These are phyloP conservation scores for Verticillium klebahnii DNA, from an alignment of 2,329 filamentous ascomycete genomes.

Conservation along the genomic window DNA sequence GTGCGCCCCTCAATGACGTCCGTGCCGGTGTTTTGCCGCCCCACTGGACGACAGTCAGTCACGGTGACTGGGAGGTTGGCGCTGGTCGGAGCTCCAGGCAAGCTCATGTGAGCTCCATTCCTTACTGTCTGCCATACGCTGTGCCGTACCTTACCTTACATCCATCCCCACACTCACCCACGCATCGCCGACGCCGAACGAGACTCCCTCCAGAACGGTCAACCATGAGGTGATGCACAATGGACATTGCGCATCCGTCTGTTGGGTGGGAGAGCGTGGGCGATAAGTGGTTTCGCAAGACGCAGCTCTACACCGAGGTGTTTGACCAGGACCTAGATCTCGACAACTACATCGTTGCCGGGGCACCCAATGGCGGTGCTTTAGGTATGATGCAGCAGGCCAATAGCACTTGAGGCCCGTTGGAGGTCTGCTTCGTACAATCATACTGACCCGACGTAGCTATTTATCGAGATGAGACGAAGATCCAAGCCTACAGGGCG, in stretches of 20 bases:
- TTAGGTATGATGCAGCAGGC: constrained; percentile 59
- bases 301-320: constrained; percentile 85
- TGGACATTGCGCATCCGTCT: constrained; percentile 63
- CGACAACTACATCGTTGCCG: constrained; percentile 87
- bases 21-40: constrained; percentile 9
- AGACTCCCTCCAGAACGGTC: background rate
- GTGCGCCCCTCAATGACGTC: constrained; percentile 9
- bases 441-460: constrained; percentile 46
- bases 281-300: constrained; percentile 92
- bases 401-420: background rate
- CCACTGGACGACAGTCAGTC: background rate
- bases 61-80: constrained; percentile 3
- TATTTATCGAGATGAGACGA: constrained; percentile 82
- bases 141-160: background rate
- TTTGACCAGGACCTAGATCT: constrained; percentile 93
- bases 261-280: constrained; percentile 93
- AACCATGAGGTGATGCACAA: constrained; percentile 29
- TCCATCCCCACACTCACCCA: background rate
- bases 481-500: constrained; percentile 73
- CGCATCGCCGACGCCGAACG: background rate
- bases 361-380: constrained; percentile 89
- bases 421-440: no score
- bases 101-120: constrained; percentile 3
- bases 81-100: background rate
- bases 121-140: background rate